phyloP scores from a whole-genome alignment of 164 flowering plant genomes.

The Dillenia suffruticosa region DNA sequence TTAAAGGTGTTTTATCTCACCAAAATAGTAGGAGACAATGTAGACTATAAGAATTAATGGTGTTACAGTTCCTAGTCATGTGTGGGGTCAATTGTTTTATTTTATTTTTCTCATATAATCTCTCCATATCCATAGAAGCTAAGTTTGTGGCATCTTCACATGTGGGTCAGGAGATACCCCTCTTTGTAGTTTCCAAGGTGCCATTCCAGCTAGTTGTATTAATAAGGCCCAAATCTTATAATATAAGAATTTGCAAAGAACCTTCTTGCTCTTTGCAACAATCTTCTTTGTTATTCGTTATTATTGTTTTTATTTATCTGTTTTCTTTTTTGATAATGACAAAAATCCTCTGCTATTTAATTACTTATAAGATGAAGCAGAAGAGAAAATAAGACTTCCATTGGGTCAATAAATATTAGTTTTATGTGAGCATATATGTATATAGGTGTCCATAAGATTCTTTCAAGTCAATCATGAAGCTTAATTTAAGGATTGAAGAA shows the following conservation, averaged over 20 bases:
- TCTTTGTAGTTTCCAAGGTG: conserved; percentile 45
- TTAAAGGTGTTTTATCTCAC: neutral
- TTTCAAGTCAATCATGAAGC: conserved; percentile 12
- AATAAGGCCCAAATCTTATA: conserved; percentile 1
- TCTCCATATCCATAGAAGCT: conserved; percentile 10
- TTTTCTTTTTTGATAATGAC: too few relatives aligned
- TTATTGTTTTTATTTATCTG: too few relatives aligned
- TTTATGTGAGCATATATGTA: neutral
- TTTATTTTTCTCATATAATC: neutral
- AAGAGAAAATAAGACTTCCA: conserved; percentile 15
- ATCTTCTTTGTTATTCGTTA: neutral
- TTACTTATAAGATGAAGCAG: neutral
- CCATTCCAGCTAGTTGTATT: conserved; percentile 37
- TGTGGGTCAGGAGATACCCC: conserved; percentile 21
- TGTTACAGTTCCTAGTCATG: conserved; percentile 14
- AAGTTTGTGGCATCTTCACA: conserved; percentile 26
- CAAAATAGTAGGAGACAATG: conserved; percentile 17
- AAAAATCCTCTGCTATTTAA: too few relatives aligned
- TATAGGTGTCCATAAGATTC: conserved; percentile 8
- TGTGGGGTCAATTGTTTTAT: conserved; percentile 4
- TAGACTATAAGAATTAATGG: conserved; percentile 21
- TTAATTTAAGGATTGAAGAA: neutral
- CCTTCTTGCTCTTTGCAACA: too few relatives aligned
- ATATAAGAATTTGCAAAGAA: too few relatives aligned
- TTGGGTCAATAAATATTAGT: conserved; percentile 6